Conservation (phyloP, 768 basidiomycete species). For the Naganishia onofrii region DNA sequence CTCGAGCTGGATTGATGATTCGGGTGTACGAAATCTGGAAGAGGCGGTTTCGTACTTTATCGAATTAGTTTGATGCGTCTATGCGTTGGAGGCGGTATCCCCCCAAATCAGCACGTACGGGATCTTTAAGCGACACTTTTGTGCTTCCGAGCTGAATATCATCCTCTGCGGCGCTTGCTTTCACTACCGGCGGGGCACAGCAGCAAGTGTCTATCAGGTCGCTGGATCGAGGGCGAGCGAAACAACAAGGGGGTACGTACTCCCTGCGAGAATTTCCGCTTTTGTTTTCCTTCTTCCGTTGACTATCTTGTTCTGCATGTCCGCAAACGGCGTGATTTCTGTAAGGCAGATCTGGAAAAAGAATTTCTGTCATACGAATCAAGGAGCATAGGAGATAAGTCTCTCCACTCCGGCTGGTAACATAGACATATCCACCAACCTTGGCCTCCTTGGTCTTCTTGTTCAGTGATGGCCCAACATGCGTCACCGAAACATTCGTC, state of each 20-base stretch:
- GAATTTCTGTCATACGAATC: conserved; percentile 60
- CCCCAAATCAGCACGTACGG: conserved; percentile 60
- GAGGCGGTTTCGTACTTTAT: background rate
- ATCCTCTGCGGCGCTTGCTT: conserved; percentile 63
- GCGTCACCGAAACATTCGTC: conserved; percentile 37
- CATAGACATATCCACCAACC: conserved; percentile 37
- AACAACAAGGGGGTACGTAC: conserved; percentile 57
- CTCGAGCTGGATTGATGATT: conserved; percentile 78
- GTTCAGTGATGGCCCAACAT: conserved; percentile 47
- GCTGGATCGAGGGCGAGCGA: too few species aligned
- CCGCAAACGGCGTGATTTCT: conserved; percentile 68
- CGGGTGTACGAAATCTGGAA: conserved; percentile 77
- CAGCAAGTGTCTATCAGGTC: too few species aligned
- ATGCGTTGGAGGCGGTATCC: background rate
- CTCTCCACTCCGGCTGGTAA: conserved; percentile 14
- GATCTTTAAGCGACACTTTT: conserved; percentile 88
- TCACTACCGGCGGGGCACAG: conserved; percentile 62
- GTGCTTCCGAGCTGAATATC: conserved; percentile 87
- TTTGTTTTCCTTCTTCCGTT: conserved; percentile 65
- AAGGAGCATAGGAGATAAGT: background rate
- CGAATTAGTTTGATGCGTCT: background rate
- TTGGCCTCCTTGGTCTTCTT: conserved; percentile 52
- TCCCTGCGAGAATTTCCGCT: conserved; percentile 65
- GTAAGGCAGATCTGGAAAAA: conserved; percentile 81
- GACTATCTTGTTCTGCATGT: conserved; percentile 68